phyloP scores from a whole-genome alignment of 768 basidiomycete species.

The Xanthoconium stramineum region DNA sequence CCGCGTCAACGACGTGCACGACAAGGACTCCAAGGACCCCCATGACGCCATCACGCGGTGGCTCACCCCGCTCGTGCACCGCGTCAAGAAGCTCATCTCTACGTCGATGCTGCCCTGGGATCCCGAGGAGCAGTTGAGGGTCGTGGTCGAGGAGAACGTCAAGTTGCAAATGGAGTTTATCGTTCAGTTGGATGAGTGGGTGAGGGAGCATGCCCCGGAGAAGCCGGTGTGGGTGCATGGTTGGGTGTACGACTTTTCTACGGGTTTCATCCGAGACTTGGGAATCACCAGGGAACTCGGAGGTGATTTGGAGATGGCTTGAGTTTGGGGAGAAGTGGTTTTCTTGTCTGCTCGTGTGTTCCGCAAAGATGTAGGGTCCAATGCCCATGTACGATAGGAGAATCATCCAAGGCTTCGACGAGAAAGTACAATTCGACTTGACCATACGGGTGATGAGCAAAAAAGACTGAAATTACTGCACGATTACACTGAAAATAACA shows the following conservation, averaged over 20 bases:
- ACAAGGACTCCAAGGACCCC: slow-evolving; percentile 26
- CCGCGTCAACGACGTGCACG: slow-evolving; percentile 26
- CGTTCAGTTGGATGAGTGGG: background rate
- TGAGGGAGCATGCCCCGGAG: background rate
- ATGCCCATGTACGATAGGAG: too few species aligned
- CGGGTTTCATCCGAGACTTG: slow-evolving; percentile 58
- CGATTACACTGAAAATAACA: slow-evolving; percentile 6
- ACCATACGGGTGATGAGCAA: background rate
- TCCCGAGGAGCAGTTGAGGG: slow-evolving; percentile 23
- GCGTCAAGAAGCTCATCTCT: slow-evolving; percentile 37
- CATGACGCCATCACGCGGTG: slow-evolving; percentile 60
- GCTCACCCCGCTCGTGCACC: slow-evolving; percentile 63
- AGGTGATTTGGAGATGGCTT: background rate
- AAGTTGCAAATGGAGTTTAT: slow-evolving; percentile 35
- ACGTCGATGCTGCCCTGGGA: too few species aligned
- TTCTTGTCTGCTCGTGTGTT: background rate
- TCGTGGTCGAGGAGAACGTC: slow-evolving; percentile 55
- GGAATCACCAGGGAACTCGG: slow-evolving; percentile 36
- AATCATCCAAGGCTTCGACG: too few species aligned
- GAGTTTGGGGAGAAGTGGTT: background rate
- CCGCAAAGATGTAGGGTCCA: too few species aligned
- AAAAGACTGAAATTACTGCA: background rate
- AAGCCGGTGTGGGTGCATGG: slow-evolving; percentile 63
- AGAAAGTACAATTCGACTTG: background rate
- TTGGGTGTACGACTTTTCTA: slow-evolving; percentile 66